phyloP scores from a whole-genome alignment of 768 basidiomycete genomes.

The Tephrocybe sp. region DNA sequence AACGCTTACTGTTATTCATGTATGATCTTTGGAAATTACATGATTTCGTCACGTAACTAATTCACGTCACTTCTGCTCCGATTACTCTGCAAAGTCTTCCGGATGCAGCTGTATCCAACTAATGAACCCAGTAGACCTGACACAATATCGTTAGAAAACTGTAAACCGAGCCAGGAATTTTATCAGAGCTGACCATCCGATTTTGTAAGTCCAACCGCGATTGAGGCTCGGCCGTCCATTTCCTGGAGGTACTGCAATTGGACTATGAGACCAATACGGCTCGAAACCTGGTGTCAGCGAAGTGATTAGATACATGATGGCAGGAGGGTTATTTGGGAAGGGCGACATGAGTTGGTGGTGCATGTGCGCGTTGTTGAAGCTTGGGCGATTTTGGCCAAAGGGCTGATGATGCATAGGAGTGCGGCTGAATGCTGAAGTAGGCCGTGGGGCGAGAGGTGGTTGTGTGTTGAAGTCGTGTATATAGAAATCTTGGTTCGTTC shows the following conservation, averaged over 20 bases:
- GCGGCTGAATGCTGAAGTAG: constrained; percentile 14
- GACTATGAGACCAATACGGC: constrained; percentile 38
- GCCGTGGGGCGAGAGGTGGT: constrained; percentile 13
- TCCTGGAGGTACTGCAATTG: constrained; percentile 11
- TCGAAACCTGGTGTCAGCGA: constrained; percentile 29
- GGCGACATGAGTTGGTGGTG: constrained; percentile 10
- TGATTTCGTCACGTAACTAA: too few species aligned
- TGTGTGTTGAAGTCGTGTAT: constrained; percentile 31
- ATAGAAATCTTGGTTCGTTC: constrained; percentile 40
- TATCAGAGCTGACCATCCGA: constrained; percentile 20
- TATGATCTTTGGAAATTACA: too few species aligned
- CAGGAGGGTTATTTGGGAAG: constrained; percentile 29
- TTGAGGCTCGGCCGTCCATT: constrained; percentile 10
- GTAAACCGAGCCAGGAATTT: background rate
- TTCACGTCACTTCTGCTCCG: background rate
- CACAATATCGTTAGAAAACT: background rate
- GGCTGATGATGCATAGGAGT: constrained; percentile 9
- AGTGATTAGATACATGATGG: constrained; percentile 44
- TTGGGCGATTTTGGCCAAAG: constrained; percentile 11
- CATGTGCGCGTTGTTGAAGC: constrained; percentile 1
- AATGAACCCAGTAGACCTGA: constrained; percentile 17
- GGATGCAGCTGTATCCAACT: constrained; percentile 20
- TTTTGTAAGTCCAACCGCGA: constrained; percentile 20
- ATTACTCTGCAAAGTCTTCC: constrained; percentile 19
- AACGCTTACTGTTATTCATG: too few species aligned